Evolutionary conservation across 148 eudicot species (phyloP), one percentile per base, ranked within the genome.

Genomic region (Silene latifolia): DNA sequence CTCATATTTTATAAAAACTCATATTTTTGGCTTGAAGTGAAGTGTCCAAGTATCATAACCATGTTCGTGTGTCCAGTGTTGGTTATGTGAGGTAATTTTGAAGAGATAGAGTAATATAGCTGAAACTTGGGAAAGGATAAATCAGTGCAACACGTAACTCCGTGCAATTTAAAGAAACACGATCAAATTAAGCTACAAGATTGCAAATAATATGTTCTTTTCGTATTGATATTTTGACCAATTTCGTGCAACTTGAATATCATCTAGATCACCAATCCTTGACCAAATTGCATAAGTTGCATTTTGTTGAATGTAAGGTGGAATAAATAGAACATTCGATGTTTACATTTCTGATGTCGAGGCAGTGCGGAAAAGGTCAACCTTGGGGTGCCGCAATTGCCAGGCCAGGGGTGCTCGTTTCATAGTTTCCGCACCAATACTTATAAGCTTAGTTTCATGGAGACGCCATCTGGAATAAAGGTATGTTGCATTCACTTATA

Each of bases 311-410:
- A 46, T n/a, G 56, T 19, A 51, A 8, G 58, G 23, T 59, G 59
- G 20, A 44, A 8, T n/a, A 10, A 29, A 20, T 27, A 3, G 56
- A 18, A 0, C 46, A 27, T 12, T 14, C 48, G 63, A 67, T 73
- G 59, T 23, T 44, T 46, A 74, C 18, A 13, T 70, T 63, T 72
- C 35, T 73, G 57, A 76, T 73, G 74, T 76, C 78, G 77, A 71
- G 65, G 76, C 90, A 95, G 99, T 82, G 90, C 44, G 73, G 97
- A 92, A 60, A 95, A 95, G 82, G 97, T 90, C 61, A 95, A 92
- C 78, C 99, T 95, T 74, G 99, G 99, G 76, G 97, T 95, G 79
- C 99, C 99, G n/a, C 97, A 90, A 80, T 82, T 95, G 77, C 97
- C 99, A 13, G 99, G 99, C 48, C 96, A 95, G 76, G 99, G 97